Percentiles rank a stretch among this genome's conserved stretches.
Evolutionary conservation across 305 asterid species (phyloP).

Genomic region (Fraxinus albicans): DNA sequence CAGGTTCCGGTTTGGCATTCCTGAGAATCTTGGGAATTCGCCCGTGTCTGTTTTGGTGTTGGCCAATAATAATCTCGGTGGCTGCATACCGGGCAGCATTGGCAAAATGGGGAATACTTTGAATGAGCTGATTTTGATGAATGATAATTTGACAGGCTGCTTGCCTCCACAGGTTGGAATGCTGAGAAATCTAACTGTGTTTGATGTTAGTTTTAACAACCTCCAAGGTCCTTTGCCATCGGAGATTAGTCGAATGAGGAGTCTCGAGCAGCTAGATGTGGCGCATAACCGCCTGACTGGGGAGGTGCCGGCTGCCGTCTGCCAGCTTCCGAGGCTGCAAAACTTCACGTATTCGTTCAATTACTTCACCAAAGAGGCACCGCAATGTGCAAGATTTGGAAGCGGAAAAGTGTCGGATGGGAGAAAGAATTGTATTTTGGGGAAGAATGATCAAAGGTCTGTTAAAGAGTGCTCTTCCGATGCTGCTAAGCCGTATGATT

Average conservation of each 20-base stretch:
- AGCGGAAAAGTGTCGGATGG: constrained; percentile 33
- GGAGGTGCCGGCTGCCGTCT: constrained; percentile 40
- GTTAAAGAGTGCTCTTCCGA: constrained; percentile 42
- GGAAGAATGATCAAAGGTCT: constrained; percentile 42
- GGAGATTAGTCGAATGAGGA: constrained; percentile 37
- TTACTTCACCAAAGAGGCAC: constrained; percentile 54
- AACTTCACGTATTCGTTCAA: constrained; percentile 54
- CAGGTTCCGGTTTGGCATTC: constrained; percentile 51
- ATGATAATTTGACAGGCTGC: constrained; percentile 57
- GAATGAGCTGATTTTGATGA: constrained; percentile 48
- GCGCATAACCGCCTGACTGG: constrained; percentile 55
- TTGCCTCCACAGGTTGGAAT: constrained; percentile 48
- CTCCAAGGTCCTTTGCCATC: constrained; percentile 49
- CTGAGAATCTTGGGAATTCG: constrained; percentile 51
- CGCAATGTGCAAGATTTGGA: constrained; percentile 25
- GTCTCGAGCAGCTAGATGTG: constrained; percentile 49
- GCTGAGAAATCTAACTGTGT: constrained; percentile 45
- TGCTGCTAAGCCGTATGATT: constrained; percentile 47
- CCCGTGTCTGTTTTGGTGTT: constrained; percentile 60
- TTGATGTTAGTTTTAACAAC: constrained; percentile 53
- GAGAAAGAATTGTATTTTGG: constrained; percentile 44
- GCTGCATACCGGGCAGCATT: constrained; percentile 55
- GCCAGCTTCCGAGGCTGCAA: constrained; percentile 49
- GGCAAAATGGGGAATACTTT: constrained; percentile 51
- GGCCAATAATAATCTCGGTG: constrained; percentile 55